These are phyloP conservation scores for Hymenoscyphus infarciens DNA, from an alignment of 2,329 filamentous ascomycete genomes.

Conservation along the genomic window DNA sequence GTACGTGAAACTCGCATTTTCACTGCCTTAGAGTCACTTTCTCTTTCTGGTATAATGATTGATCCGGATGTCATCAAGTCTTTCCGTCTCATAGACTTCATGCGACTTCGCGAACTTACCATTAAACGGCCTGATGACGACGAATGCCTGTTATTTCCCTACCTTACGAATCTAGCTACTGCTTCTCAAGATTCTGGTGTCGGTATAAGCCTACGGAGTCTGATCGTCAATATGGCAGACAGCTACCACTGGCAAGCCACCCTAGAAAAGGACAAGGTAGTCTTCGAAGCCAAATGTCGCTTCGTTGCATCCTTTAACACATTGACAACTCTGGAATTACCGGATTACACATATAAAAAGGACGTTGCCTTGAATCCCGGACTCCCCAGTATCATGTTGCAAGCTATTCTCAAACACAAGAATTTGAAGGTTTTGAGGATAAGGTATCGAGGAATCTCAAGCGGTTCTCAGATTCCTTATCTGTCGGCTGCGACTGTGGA, in stretches of 20 bases:
- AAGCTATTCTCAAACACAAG: too few relatives aligned
- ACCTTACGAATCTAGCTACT: conserved; percentile 4
- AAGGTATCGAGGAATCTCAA: too few relatives aligned
- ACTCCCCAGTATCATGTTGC: too few relatives aligned
- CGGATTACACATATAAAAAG: background rate
- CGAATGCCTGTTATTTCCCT: background rate
- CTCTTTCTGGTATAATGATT: background rate
- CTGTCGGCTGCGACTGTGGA: too few relatives aligned
- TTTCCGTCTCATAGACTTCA: conserved; percentile 8
- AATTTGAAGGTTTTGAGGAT: too few relatives aligned
- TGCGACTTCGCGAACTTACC: conserved; percentile 1
- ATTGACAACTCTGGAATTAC: conserved; percentile 5
- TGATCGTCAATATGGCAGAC: background rate
- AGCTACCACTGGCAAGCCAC: background rate
- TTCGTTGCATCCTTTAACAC: conserved; percentile 12
- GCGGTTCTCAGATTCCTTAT: too few relatives aligned
- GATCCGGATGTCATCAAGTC: background rate
- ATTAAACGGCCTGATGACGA: background rate
- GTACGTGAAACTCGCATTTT: background rate
- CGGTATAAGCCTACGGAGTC: conserved; percentile 1
- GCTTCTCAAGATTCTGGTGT: background rate
- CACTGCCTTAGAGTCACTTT: conserved; percentile 4
- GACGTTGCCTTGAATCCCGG: too few relatives aligned
- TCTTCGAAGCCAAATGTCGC: conserved; percentile 6
- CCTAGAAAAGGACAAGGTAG: background rate